Evolutionary conservation across 345 rosid genomes (phyloP).

Genomic region (Luvunga scandens): DNA sequence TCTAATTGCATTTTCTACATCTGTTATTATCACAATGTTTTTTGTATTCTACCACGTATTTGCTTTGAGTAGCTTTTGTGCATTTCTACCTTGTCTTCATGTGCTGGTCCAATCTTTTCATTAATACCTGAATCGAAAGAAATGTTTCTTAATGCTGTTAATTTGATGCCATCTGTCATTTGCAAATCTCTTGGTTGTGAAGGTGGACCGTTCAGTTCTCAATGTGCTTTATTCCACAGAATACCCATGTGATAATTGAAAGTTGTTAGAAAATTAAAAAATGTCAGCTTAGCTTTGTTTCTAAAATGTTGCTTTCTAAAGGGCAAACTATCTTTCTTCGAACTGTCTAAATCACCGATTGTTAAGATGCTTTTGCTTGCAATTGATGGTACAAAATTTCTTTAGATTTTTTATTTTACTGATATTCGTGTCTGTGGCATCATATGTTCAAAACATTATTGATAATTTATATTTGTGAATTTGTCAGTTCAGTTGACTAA

Average conservation of each 20-base stretch:
- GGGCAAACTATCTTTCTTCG: not conserved
- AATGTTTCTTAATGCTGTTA: no score
- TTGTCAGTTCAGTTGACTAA: no score
- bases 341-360: not conserved
- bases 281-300: not conserved
- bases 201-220: not conserved
- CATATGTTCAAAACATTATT: no score
- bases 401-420: not conserved
- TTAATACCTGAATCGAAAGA: no score
- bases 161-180: no score
- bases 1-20: constrained; percentile 5
- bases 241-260: not conserved
- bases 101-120: no score
- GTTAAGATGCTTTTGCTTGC: not conserved
- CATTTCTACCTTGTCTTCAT: constrained; percentile 2
- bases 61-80: constrained; percentile 6
- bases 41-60: not conserved
- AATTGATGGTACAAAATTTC: not conserved
- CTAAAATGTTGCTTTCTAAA: not conserved
- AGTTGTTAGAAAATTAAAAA: not conserved
- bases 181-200: not conserved
- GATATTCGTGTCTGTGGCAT: not conserved
- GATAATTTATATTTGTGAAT: no score
- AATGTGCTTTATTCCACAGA: not conserved
- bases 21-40: constrained; percentile 3